Base-by-base conservation (phyloP, 2,329 filamentous ascomycete species). In the Fusarium falciforme region DNA sequence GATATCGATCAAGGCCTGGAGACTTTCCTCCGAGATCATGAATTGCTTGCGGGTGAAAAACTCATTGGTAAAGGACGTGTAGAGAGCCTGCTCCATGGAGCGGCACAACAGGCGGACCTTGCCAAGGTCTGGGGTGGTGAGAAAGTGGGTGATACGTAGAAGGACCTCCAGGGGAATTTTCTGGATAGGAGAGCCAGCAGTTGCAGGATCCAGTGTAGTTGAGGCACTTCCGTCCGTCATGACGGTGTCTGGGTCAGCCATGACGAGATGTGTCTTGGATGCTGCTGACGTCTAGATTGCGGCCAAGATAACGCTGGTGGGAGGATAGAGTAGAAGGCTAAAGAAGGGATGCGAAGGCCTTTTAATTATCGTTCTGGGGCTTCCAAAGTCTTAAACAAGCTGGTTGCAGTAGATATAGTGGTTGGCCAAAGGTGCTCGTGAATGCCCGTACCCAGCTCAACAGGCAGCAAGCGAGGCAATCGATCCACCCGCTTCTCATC, bases 41-140 rank as follows among this genome's bases (percentile, higher is more conserved):
- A 93, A 93, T 77, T 93, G 90, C 76, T 88, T 89, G 79, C 89
- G 90, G 60, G 83, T 84, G 81, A 93, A 93, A 83, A 91, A 93
- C 71, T 92, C 90, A 27, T 83, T 83, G 31, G 87, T 84, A 74
- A 93, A 93, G 36, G 83, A 84, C 58, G 85, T 83, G 79, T 89
- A 89, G 14, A 92, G 82, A 2, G 84, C 82, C 22, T 81, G 80
- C 77, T 93, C 90, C 14, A 91, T 77, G 20, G 83, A 79, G 64
- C 86, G 89, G 82, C 89, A 91, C 4, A 85, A 85, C 17, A 86
- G 81, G 8, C 91, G 90, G 9, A 93, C 78, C 14, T 81, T 79
- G 67, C 87, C 84, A 20, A 92, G 85, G 9, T 92, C 90, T 0
- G 80, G 63, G 0, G 91, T 93, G 0, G 83, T 83, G 20, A 93